Evolutionary conservation across 2,329 filamentous ascomycete genomes (phyloP), one percentile per base, ranked within the genome.

Genomic region (Geoglossum cookeanum): DNA sequence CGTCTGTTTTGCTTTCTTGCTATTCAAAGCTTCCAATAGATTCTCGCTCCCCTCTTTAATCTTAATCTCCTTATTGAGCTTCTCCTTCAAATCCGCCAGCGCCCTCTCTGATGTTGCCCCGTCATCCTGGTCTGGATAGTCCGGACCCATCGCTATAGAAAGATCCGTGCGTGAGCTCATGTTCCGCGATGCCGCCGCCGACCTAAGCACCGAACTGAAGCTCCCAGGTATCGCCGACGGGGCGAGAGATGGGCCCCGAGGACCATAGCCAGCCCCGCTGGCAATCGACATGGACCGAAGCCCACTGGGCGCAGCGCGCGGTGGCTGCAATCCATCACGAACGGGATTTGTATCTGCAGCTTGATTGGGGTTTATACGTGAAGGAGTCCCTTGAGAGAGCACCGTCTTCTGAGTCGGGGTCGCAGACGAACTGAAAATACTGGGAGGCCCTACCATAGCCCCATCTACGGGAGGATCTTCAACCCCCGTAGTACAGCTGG

Each of bases 31-130:
- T 72, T 98, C 92, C 44, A 98, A 76, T 79, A 98, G 83, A 68
- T 98, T 98, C 74, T 98, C 92, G 58, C 91, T 96, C 22, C 92
- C 92, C 65, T 91, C 86, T 70, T 94, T 96, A 68, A 98, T 97
- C 75, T 97, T 97, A 72, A 90, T 83, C 72, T 98, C 94, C 65
- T 94, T 91, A 63, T 89, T 91, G 61, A 98, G 84, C 65, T 84
- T 80, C 64, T 96, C 90, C 65, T 85, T 83, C 61, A 96, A 77
- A 55, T 80, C 75, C 27, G 82, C 78, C 64, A 95, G 81, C 45
- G 81, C 78, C 69, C 88, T 82, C 68, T 94, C 88, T 13, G 81
- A 77, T 8, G 76, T 77, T 60, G 63, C 73, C 63, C 65, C 70
- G 59, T 80, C 78, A 56, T 82, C 80, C 62, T 87, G 83, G 57